Percentiles rank a stretch among this genome's conserved stretches.
These are phyloP conservation scores for Quercus robur DNA, from an alignment of 306 rosid genomes.

Conservation along the genomic window DNA sequence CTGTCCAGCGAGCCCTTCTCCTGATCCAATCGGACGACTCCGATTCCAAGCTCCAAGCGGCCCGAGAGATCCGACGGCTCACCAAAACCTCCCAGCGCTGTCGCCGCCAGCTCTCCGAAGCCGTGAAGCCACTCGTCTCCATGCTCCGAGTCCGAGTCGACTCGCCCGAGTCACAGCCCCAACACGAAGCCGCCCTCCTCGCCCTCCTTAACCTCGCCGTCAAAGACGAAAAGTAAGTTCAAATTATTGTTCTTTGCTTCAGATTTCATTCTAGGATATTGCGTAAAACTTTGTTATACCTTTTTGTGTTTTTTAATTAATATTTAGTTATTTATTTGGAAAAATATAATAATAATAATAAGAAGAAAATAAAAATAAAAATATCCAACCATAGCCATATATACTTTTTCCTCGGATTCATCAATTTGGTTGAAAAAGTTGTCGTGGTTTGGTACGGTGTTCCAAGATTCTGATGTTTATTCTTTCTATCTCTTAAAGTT, in stretches of 20 bases:
- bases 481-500: neutral
- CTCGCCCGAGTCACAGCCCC: slow-evolving; percentile 44
- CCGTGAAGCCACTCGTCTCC: slow-evolving; percentile 60
- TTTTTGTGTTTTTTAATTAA: too few relatives aligned
- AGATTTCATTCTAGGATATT: too few relatives aligned
- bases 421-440: slow-evolving; percentile 14
- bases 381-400: too few relatives aligned
- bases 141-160: slow-evolving; percentile 57
- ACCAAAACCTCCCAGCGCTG: slow-evolving; percentile 87
- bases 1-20: slow-evolving; percentile 64
- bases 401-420: slow-evolving; percentile 1
- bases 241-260: neutral
- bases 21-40: slow-evolving; percentile 61
- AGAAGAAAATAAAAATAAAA: too few relatives aligned
- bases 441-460: neutral
- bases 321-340: too few relatives aligned
- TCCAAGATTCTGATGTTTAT: slow-evolving; percentile 23
- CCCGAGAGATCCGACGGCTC: slow-evolving; percentile 81
- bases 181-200: slow-evolving; percentile 69
- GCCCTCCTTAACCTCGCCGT: slow-evolving; percentile 98
- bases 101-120: slow-evolving; percentile 75
- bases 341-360: too few relatives aligned
- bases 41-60: slow-evolving; percentile 55
- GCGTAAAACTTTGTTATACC: too few relatives aligned
- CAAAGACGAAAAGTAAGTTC: slow-evolving; percentile 74